These are phyloP conservation scores for Xylaria sp. DNA, from an alignment of 2,329 filamentous ascomycete genomes.

Conservation along the genomic window DNA sequence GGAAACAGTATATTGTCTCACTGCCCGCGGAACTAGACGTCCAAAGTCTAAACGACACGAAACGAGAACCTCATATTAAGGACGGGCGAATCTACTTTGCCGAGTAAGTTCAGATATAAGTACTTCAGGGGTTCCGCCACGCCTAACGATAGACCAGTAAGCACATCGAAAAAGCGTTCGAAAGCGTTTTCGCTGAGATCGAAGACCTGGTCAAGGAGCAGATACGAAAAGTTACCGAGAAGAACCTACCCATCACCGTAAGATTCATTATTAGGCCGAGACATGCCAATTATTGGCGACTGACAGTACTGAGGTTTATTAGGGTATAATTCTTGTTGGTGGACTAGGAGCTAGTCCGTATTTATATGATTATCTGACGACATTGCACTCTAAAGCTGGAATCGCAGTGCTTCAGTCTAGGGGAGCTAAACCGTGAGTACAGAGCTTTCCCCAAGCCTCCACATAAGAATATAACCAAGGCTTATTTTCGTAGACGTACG, in stretches of 20 bases:
- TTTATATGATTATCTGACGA: background rate
- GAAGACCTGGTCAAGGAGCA: background rate
- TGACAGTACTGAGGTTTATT: too few relatives aligned
- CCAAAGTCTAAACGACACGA: background rate
- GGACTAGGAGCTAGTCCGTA: background rate
- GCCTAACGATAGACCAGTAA: background rate
- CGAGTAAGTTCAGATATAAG: background rate
- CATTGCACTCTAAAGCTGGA: background rate
- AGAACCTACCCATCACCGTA: background rate
- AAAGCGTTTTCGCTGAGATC: background rate
- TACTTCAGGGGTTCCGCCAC: too few relatives aligned
- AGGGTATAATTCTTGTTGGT: conserved; percentile 1
- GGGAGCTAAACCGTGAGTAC: conserved; percentile 12
- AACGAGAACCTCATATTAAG: background rate
- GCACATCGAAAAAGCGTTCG: background rate
- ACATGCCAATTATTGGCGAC: background rate
- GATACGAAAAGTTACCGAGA: background rate
- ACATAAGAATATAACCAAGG: background rate
- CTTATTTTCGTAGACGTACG: background rate
- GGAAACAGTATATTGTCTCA: background rate
- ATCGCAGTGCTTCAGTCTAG: background rate
- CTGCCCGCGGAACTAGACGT: too few relatives aligned
- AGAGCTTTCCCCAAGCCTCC: background rate
- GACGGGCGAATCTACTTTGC: background rate
- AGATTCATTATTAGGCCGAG: background rate